Base-by-base conservation (phyloP, 805 yeast species). In the Clavispora fructus region DNA sequence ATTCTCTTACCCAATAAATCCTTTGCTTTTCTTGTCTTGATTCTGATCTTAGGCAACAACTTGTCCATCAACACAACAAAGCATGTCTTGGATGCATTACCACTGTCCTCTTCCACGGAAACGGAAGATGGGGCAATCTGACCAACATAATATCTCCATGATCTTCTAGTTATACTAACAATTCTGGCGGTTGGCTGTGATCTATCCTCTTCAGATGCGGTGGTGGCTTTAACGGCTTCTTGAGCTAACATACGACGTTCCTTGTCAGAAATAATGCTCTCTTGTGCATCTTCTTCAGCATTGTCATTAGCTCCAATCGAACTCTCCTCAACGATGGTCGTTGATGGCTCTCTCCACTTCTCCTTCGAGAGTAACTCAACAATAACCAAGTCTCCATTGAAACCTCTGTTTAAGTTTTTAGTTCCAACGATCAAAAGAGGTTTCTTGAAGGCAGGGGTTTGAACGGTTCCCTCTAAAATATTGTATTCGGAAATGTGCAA, bases 101-200 rank as follows among this genome's bases (percentile, higher is more conserved):
- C 78, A 14, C 66, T 61, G 42, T 73, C 71, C 41, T 74, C 76
- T 43, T 79, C 80, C 6, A 62, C 64, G 17, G 73, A 64, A 1
- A 86, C 85, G 2, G 95, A 83, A 32, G 82, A 76, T 38, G 89
- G 85, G 2, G 92, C 84, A 51, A 94, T 75, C 64, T 91, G 97
- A 12, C 99, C 99, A 33, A 94, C 99, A 60, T 91, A 94, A 54
- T 83, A 82, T 63, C 99, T 79, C 99, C 99, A 94, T 50, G 92
- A 87, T 66, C 99, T 79, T 67, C 88, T 85, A 37, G 83, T 71
- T 25, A 94, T 78, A 27, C 96, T 95, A 11, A 94, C 97, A 31
- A 94, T 86, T 54, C 81, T 80, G 2, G 95, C 98, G 0, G 99
- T 92, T n/a, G 98, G 99, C 60, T 86, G 90, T 19, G 84, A 63